Evolutionary conservation across 2,329 filamentous ascomycete species (phyloP).

Genomic region (Mycosphaerella sp.): DNA sequence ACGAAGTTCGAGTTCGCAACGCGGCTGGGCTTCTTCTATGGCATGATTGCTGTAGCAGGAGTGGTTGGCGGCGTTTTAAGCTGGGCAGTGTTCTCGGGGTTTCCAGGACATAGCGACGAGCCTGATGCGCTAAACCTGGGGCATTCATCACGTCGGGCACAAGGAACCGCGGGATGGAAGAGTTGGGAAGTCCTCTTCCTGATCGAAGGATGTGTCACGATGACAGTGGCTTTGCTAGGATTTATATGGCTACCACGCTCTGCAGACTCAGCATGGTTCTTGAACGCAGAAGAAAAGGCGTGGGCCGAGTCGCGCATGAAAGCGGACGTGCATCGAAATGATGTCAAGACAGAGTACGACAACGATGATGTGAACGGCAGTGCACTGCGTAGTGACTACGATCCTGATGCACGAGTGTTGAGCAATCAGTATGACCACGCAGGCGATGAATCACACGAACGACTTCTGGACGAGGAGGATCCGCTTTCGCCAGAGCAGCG

Average conservation of each 20-base stretch:
- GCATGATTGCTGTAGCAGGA: slow-evolving; percentile 51
- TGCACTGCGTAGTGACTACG: neutral
- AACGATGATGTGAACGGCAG: slow-evolving; percentile 1
- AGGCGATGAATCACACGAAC: slow-evolving; percentile 17
- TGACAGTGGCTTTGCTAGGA: slow-evolving; percentile 42
- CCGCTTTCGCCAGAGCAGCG: neutral
- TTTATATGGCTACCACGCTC: slow-evolving; percentile 48
- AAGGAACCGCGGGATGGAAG: slow-evolving; percentile 33
- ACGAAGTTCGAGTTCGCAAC: slow-evolving; percentile 52
- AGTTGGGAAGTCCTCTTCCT: slow-evolving; percentile 49
- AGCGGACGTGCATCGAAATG: slow-evolving; percentile 20
- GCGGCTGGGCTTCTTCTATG: slow-evolving; percentile 52
- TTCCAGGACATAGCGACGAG: slow-evolving; percentile 24
- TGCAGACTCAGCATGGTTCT: slow-evolving; percentile 48
- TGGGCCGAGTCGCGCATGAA: slow-evolving; percentile 46
- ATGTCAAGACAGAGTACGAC: slow-evolving; percentile 11
- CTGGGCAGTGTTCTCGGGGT: slow-evolving; percentile 45
- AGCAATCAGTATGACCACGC: slow-evolving; percentile 2
- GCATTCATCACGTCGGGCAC: slow-evolving; percentile 10
- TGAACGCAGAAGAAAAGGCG: slow-evolving; percentile 41
- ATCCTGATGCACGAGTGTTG: neutral
- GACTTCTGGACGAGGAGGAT: slow-evolving; percentile 19
- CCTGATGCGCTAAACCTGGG: neutral
- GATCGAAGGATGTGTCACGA: slow-evolving; percentile 45
- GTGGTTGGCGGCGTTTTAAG: slow-evolving; percentile 52